Base-by-base conservation (phyloP, 2,329 filamentous ascomycete species). In the Aspergillus uvarum region DNA sequence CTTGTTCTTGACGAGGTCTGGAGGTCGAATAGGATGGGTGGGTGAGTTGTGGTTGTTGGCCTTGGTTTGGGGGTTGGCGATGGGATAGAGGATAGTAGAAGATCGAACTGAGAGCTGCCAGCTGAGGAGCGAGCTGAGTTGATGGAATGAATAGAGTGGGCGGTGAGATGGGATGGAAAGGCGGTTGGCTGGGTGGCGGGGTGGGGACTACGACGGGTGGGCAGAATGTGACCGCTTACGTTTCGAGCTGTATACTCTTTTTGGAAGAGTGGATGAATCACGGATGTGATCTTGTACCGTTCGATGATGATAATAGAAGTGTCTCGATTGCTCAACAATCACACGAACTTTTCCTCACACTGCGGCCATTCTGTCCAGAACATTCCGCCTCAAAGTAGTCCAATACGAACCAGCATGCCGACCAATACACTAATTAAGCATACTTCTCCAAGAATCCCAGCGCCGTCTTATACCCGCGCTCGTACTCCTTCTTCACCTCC, bases 381-480 rank as follows among this genome's bases (percentile, higher is more conserved):
- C 11, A 49, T 26, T 21, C 44, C 50, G 11, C 21, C 26, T 38
- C 26, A 16, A 47, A 32, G 2, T 19, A 51, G 26, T 32, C 35
- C 31, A 38, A n/a, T 2, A 59, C 31, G 1, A 10, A 8, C 26
- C 3, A 29, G 22, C 22, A 22, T 22, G 22, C 22, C 22, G 22
- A 22, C 21, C 21, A 22, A 22, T 11, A 32, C 6, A 32, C 31
- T 6, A 3, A 32, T 62, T 70, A 78, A 60, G 77, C 68, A 66
- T 79, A 71, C 68, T 77, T 67, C 55, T 76, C 70, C 64, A 79
- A 71, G 63, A 79, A 79, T n/a, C 71, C 68, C 50, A 79, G 62
- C 19, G 74, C 68, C 29, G 72, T 74, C 66, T 72, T 70, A 58
- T 80, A 80, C 7, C 76, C 78, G 22, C 75, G 70, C 70, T 80